Percentiles rank a stretch among this genome's conserved stretches.
Evolutionary conservation across 148 eudicot species (phyloP).

Genomic region (Silene uniflora): DNA sequence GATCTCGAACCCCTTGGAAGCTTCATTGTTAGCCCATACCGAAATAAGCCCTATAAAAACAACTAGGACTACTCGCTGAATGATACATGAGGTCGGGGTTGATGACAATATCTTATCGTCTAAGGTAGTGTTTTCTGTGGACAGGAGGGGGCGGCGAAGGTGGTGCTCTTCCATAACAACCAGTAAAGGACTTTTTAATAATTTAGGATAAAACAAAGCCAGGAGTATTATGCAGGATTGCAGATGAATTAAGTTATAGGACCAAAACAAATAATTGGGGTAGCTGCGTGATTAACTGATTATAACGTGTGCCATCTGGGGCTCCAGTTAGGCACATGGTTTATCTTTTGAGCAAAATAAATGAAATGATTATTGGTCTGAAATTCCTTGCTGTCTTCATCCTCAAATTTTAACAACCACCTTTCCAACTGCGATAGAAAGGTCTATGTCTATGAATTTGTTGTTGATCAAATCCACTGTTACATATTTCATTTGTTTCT

Average conservation of each 20-base stretch:
- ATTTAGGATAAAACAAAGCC: neutral
- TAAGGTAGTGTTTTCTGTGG: constrained; percentile 16
- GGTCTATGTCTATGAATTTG: too few relatives aligned
- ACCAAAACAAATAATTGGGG: neutral
- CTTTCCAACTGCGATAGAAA: too few relatives aligned
- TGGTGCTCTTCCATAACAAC: constrained; percentile 32
- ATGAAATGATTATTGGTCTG: constrained; percentile 10
- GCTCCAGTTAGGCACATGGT: constrained; percentile 15
- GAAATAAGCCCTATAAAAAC: constrained; percentile 36
- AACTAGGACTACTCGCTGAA: constrained; percentile 32
- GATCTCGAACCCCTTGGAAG: constrained; percentile 56
- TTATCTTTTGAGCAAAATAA: neutral
- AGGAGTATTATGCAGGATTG: neutral
- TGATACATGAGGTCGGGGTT: constrained; percentile 20
- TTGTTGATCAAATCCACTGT: too few relatives aligned
- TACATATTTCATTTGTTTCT: too few relatives aligned
- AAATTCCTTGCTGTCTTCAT: constrained; percentile 13
- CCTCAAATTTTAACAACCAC: neutral
- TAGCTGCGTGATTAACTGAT: neutral
- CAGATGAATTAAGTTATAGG: neutral
- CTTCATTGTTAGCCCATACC: constrained; percentile 61
- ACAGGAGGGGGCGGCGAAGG: constrained; percentile 40
- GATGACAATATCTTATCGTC: constrained; percentile 5
- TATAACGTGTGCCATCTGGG: constrained; percentile 12
- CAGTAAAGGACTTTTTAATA: neutral